Base-by-base conservation (phyloP, 441 rosid species). In the Theobroma grandiflorum region DNA sequence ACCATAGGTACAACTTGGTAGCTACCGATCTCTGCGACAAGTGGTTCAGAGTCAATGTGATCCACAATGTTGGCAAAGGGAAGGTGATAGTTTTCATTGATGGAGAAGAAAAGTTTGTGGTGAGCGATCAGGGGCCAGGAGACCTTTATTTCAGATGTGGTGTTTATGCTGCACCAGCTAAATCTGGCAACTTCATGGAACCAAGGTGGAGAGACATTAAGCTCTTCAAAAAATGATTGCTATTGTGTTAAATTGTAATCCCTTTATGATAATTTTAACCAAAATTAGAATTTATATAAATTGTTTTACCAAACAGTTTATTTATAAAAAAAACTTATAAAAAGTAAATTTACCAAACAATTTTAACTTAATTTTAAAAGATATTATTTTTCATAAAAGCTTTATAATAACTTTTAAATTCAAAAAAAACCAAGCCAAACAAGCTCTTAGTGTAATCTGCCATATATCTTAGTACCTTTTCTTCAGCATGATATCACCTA, bases 81-180 rank as follows among this genome's bases (percentile, higher is more conserved):
- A 55, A 61, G 72, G 33, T 80, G 47, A 78, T 69, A 8, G 82
- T 77, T 45, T 78, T 73, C 78, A 49, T 80, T 1, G 80, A 80
- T 0, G 76, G 85, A 53, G 61, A 33, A 31, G n/a, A 75, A 11
- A 76, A 79, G 81, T 69, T 76, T 2, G 31, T 47, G 26, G 76
- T 35, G 67, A 62, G 62, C 2, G 83, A 82, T 55, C 63, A 49
- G 15, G 81, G 85, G 2, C 80, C 83, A 0, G 71, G 79, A 4
- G 62, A 84, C 76, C 14, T 81, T 35, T 84, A 76, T 43, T 82
- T 82, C 79, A 84, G 81, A 71, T 84, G 82, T 50, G 84, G 84
- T 6, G 81, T 84, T 40, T 84, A 84, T 45, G 84, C 73, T 4
- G 82, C 83, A 4, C 83, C 86, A 0, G 35, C 2, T 0, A 68